Conservation (phyloP, 2,329 filamentous ascomycete species). For the Colletotrichum magnum region DNA sequence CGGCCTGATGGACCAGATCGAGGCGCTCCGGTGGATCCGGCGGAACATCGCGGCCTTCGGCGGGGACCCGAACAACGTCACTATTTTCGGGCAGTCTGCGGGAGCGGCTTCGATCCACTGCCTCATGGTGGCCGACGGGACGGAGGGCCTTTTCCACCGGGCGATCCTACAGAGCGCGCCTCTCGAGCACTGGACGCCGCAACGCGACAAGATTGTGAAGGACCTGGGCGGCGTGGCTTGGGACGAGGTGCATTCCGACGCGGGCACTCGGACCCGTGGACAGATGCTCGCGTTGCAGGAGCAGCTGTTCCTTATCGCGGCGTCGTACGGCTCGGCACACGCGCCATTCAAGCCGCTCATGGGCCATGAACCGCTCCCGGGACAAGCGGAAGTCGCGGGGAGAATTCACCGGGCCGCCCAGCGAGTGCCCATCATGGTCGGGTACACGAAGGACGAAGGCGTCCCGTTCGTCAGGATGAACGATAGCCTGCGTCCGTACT, state of each 20-base stretch:
- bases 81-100: constrained; percentile 12
- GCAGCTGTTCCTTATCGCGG: constrained; percentile 24
- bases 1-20: constrained; percentile 15
- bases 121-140: constrained; percentile 71
- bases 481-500: not conserved
- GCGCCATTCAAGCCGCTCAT: constrained; percentile 33
- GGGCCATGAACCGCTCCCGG: constrained; percentile 23
- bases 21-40: constrained; percentile 16
- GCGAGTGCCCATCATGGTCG: constrained; percentile 18
- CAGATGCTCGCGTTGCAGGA: constrained; percentile 30
- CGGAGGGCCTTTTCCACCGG: constrained; percentile 35
- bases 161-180: constrained; percentile 41
- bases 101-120: constrained; percentile 54
- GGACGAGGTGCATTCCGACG: not conserved
- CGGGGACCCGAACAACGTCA: constrained; percentile 18
- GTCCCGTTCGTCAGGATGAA: constrained; percentile 21
- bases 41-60: constrained; percentile 16
- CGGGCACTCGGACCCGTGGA: not conserved
- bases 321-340: constrained; percentile 13
- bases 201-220: constrained; percentile 28
- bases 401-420: not conserved
- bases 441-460: constrained; percentile 19
- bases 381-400: constrained; percentile 4
- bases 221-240: constrained; percentile 12
- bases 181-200: constrained; percentile 26